Percentiles rank a stretch among this genome's conserved stretches.
Conservation (phyloP, 495 filamentous ascomycete genomes). For the Poronia punctata region DNA sequence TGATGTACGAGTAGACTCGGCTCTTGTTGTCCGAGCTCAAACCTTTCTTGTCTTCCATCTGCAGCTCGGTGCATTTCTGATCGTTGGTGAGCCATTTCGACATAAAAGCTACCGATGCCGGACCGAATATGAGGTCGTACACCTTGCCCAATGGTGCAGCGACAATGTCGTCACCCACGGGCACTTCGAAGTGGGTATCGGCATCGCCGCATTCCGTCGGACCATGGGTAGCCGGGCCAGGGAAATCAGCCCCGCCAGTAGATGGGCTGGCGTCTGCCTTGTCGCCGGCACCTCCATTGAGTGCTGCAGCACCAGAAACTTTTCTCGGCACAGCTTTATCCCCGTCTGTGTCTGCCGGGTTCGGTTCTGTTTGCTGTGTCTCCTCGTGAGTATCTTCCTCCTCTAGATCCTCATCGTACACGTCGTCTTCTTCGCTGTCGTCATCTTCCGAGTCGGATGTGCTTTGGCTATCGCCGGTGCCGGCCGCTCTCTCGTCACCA, state of each 20-base stretch:
- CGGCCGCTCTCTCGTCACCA: slow-evolving; percentile 44
- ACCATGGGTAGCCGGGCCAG: slow-evolving; percentile 74
- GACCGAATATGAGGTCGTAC: slow-evolving; percentile 80
- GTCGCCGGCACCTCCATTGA: slow-evolving; percentile 42
- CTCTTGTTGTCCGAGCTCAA: slow-evolving; percentile 64
- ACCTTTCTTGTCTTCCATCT: slow-evolving; percentile 76
- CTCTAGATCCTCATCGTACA: slow-evolving; percentile 74
- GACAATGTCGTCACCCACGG: slow-evolving; percentile 78
- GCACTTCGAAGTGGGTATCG: slow-evolving; percentile 72
- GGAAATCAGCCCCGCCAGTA: slow-evolving; percentile 60
- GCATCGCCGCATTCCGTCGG: slow-evolving; percentile 78
- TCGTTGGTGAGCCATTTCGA: slow-evolving; percentile 76
- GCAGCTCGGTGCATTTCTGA: slow-evolving; percentile 80
- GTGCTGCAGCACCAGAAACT: slow-evolving; percentile 51
- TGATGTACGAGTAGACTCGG: slow-evolving; percentile 81
- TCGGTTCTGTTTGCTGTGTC: slow-evolving; percentile 54
- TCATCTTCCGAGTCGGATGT: slow-evolving; percentile 54
- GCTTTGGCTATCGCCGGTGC: slow-evolving; percentile 33
- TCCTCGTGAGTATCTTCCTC: slow-evolving; percentile 53
- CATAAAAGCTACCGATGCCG: slow-evolving; percentile 70
- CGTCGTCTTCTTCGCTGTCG: slow-evolving; percentile 54
- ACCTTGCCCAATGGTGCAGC: slow-evolving; percentile 87
- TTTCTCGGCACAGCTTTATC: slow-evolving; percentile 57
- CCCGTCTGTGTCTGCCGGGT: slow-evolving; percentile 54
- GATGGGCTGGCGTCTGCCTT: slow-evolving; percentile 44